Percentiles rank a stretch among this genome's conserved stretches.
Evolutionary conservation across 129 eudicot species (phyloP).

Genomic region (Chrysanthemum makinoi): DNA sequence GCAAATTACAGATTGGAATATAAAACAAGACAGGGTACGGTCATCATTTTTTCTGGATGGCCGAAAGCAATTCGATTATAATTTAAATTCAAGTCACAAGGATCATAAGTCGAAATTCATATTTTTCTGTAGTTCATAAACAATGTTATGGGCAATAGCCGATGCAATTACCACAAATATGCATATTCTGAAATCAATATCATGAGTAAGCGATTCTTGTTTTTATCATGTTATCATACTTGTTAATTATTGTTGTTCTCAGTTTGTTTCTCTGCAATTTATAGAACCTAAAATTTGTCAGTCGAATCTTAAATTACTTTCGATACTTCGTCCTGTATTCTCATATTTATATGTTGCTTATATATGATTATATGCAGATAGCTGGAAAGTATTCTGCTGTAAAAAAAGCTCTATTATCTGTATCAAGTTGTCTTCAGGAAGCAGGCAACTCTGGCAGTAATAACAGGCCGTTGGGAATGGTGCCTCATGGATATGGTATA

Average conservation of each 20-base stretch:
- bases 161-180: slow-evolving; percentile 1
- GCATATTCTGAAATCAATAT: neutral
- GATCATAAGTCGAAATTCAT: neutral
- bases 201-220: neutral
- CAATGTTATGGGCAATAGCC: neutral
- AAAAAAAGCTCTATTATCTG: slow-evolving; percentile 48
- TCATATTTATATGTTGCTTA: neutral
- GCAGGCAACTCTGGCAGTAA: slow-evolving; percentile 29
- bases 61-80: neutral
- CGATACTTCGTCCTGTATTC: neutral
- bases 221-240: neutral
- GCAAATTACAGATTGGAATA: too few relatives aligned
- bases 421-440: slow-evolving; percentile 51
- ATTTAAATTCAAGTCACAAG: neutral
- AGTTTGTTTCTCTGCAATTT: neutral
- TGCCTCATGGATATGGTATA: slow-evolving; percentile 40
- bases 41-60: too few relatives aligned
- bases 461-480: slow-evolving; percentile 34
- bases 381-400: slow-evolving; percentile 51
- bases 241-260: neutral
- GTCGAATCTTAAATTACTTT: neutral
- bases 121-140: neutral
- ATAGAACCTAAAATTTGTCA: neutral
- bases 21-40: too few relatives aligned
- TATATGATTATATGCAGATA: slow-evolving; percentile 35